Base-by-base conservation (phyloP, 2,329 filamentous ascomycete genomes). In the Aspergillus floridensis region DNA sequence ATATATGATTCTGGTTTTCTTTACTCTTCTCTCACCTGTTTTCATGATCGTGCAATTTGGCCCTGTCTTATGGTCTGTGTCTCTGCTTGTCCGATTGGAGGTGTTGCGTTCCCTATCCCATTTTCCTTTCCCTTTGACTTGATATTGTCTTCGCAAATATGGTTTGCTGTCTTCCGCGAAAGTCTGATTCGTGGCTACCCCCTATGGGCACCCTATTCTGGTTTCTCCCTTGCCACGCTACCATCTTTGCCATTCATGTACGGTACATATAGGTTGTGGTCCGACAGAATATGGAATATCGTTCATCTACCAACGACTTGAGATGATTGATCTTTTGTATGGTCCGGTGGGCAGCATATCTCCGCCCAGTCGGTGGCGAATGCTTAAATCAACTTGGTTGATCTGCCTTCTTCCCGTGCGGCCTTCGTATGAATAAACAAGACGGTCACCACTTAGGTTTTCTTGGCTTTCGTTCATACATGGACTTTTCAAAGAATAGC, bases 231-330 rank as follows among this genome's bases (percentile, higher is more conserved):
- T 46, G 12, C 35, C 47, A 14, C 24, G 41, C 47, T 58, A 50
- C 61, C 50, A 55, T 61, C 52, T 57, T 26, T 32, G 38, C 50
- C 21, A 48, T 59, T 32, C 58, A 54, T 57, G 56, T 63, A 63
- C 56, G 56, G 59, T 63, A 61, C 61, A 63, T 63, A 63, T 56
- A 61, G 56, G 52, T 50, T 41, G 46, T 57, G 32, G 14, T 31
- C 16, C 52, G 53, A 58, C 44, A 49, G 55, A 55, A 49, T 58
- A 60, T 41, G 50, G 46, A 54, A 58, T 52, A 50, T 29, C 31
- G 24, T 19, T 47, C 38, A 44, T 44, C 5, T 44, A 44, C n/a
- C 5, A 6, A 12, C 4, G 32, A 16, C 38, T 16, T 14, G 7
- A 7, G 16, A n/a, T 7, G 16, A 16, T 16, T 41, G 16, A n/a